Conservation (phyloP, 129 eudicot species). For the Mikania micrantha region DNA sequence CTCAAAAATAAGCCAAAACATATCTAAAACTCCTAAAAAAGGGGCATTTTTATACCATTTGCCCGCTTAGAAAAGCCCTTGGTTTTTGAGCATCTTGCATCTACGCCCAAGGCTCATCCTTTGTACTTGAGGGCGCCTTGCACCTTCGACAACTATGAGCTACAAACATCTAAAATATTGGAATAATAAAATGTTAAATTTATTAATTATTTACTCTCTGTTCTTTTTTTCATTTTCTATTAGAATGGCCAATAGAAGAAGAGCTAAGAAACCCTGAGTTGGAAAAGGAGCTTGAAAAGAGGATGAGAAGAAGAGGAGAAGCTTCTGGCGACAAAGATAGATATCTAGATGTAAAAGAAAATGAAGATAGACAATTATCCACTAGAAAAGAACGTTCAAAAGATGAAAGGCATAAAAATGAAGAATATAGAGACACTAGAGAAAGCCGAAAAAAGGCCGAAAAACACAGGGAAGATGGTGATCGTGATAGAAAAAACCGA, state of each 20-base stretch:
- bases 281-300: slow-evolving; percentile 72
- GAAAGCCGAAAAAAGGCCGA: slow-evolving; percentile 30
- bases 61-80: no score
- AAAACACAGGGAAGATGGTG: slow-evolving; percentile 43
- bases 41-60: no score
- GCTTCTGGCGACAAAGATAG: slow-evolving; percentile 44
- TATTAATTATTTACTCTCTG: not conserved
- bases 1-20: no score
- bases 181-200: not conserved
- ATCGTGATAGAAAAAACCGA: slow-evolving; percentile 38
- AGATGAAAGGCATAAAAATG: slow-evolving; percentile 42
- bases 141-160: no score
- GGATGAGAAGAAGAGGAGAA: slow-evolving; percentile 65
- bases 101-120: no score
- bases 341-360: slow-evolving; percentile 44
- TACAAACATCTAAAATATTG: not conserved
- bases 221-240: slow-evolving; percentile 8
- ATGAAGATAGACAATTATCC: slow-evolving; percentile 35
- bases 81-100: no score
- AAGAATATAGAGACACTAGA: slow-evolving; percentile 25
- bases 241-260: slow-evolving; percentile 56
- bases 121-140: no score
- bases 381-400: slow-evolving; percentile 46
- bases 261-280: slow-evolving; percentile 57
- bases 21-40: no score